Evolutionary conservation across 2,329 filamentous ascomycete species (phyloP).

Genomic region (Neoarthrinium moseri): DNA sequence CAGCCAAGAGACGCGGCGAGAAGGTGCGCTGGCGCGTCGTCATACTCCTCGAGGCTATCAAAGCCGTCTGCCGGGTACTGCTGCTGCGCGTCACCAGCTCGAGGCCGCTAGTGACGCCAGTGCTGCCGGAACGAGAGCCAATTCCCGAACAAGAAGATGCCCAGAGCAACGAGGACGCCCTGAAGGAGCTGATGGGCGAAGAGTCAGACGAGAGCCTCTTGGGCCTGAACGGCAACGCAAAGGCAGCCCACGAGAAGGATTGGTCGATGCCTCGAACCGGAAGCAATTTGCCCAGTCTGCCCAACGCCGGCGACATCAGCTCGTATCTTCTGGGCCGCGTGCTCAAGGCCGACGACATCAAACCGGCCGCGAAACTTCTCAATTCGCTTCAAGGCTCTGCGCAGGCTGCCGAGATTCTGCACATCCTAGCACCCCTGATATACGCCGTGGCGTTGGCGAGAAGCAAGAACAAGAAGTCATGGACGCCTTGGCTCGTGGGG

Average conservation of each 20-base stretch:
- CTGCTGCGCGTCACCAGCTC: conserved; percentile 81
- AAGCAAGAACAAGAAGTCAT: conserved; percentile 71
- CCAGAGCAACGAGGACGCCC: conserved; percentile 44
- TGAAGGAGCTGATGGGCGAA: conserved; percentile 32
- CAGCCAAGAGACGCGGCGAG: conserved; percentile 80
- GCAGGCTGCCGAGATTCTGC: conserved; percentile 83
- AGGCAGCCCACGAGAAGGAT: conserved; percentile 56
- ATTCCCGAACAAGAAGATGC: conserved; percentile 61
- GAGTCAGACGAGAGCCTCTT: conserved; percentile 37
- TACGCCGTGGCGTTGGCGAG: conserved; percentile 83
- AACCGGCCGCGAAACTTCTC: conserved; percentile 82
- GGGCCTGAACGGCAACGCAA: conserved; percentile 41
- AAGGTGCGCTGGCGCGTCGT: conserved; percentile 84
- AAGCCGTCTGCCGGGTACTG: conserved; percentile 79
- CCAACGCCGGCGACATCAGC: conserved; percentile 78
- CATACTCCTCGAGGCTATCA: conserved; percentile 79
- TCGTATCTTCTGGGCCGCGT: conserved; percentile 87
- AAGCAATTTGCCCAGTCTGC: conserved; percentile 78
- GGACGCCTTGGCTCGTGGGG: conserved; percentile 90
- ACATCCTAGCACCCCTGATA: conserved; percentile 83
- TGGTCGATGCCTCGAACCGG: conserved; percentile 97
- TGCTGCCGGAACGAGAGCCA: conserved; percentile 81
- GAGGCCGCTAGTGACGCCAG: conserved; percentile 77
- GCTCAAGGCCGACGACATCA: conserved; percentile 93
- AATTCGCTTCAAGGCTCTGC: conserved; percentile 72